Conservation (phyloP, 306 rosid species). For the Fragaria vesca region DNA sequence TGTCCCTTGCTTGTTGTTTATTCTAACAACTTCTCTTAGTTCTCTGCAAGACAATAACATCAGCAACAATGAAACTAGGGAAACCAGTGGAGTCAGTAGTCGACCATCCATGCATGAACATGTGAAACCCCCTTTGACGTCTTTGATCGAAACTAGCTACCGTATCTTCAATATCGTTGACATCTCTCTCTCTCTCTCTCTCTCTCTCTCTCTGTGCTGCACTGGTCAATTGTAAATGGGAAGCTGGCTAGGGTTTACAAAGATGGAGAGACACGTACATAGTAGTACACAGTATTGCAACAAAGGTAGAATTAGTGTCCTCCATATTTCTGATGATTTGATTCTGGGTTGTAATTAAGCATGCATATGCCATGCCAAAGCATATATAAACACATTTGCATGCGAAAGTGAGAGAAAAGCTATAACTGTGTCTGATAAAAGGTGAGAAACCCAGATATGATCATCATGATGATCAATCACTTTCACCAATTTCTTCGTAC, state of each 20-base stretch:
- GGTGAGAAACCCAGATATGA: not conserved
- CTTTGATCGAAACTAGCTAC: too few species aligned
- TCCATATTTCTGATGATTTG: not conserved
- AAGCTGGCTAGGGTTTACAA: not conserved
- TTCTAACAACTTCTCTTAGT: too few species aligned
- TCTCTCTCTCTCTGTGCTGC: not conserved
- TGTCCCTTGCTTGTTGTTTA: too few species aligned
- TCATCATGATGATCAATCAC: constrained; percentile 1
- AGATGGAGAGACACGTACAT: not conserved
- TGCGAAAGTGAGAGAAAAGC: constrained; percentile 12
- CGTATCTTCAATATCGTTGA: too few species aligned
- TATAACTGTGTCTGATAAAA: constrained; percentile 5
- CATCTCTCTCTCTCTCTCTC: too few species aligned
- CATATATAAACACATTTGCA: not conserved
- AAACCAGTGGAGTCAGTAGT: too few species aligned
- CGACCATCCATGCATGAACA: too few species aligned
- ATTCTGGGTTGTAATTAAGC: not conserved
- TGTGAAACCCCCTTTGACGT: too few species aligned
- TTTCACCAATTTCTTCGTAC: constrained; percentile 19
- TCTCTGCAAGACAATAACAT: too few species aligned
- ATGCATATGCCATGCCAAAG: constrained; percentile 28
- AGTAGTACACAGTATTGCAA: constrained; percentile 11
- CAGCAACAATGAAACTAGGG: too few species aligned
- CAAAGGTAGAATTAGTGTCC: not conserved
- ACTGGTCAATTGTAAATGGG: not conserved